phyloP scores from a whole-genome alignment of 2,329 filamentous ascomycete genomes.

The Alternaria sp. region DNA sequence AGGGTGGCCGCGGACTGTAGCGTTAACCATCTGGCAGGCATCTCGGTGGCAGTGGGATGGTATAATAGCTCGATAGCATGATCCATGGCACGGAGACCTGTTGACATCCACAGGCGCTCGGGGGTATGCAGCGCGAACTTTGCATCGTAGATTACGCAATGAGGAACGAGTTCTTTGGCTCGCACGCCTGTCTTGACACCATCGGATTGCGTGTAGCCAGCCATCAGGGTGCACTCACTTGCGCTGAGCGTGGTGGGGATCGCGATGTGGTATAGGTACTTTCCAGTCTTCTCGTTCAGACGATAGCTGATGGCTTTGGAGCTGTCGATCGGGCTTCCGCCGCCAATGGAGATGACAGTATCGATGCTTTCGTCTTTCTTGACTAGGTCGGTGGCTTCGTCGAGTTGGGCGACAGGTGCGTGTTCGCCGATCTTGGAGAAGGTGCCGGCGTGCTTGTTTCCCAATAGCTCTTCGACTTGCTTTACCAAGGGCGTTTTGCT shows the following conservation, averaged over 20 bases:
- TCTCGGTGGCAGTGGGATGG: conserved; percentile 59
- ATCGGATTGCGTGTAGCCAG: conserved; percentile 58
- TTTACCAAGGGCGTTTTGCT: conserved; percentile 61
- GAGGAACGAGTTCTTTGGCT: conserved; percentile 52
- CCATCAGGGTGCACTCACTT: conserved; percentile 61
- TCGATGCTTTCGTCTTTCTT: conserved; percentile 56
- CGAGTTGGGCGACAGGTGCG: conserved; percentile 61
- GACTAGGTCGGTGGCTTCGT: conserved; percentile 58
- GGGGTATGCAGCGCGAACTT: conserved; percentile 60
- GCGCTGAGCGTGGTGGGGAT: conserved; percentile 54
- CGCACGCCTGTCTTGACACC: conserved; percentile 59
- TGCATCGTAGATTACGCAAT: conserved; percentile 61
- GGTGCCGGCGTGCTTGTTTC: conserved; percentile 58
- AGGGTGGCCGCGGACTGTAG: conserved; percentile 55
- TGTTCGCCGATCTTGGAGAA: conserved; percentile 63
- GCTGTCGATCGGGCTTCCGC: conserved; percentile 61
- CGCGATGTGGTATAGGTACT: conserved; percentile 47
- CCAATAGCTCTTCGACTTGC: conserved; percentile 58
- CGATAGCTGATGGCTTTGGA: conserved; percentile 49
- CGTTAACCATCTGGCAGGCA: conserved; percentile 56
- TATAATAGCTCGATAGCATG: conserved; percentile 63
- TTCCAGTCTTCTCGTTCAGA: conserved; percentile 42
- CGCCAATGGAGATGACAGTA: conserved; percentile 62
- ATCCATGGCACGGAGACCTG: conserved; percentile 61
- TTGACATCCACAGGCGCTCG: conserved; percentile 56